Percentiles rank a stretch among this genome's conserved stretches.
These are phyloP conservation scores for Nidularia pulvinata DNA, from an alignment of 768 basidiomycete genomes.

Conservation along the genomic window DNA sequence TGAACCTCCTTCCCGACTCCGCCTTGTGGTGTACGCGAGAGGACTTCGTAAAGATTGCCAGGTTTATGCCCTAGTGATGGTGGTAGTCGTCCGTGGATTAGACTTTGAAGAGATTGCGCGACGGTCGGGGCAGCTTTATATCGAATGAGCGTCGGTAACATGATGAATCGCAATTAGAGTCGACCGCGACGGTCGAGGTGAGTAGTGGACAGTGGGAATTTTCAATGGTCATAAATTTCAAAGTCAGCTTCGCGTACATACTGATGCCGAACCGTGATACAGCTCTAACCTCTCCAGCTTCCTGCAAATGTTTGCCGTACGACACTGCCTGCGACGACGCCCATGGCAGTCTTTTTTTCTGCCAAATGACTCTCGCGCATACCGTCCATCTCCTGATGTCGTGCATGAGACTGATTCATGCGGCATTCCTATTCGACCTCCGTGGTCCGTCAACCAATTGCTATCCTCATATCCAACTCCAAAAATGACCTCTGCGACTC, in stretches of 20 bases:
- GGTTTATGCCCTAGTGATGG: constrained; percentile 56
- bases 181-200: too few relatives aligned
- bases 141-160: constrained; percentile 1
- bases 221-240: too few relatives aligned
- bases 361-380: not conserved
- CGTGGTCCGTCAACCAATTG: constrained; percentile 81
- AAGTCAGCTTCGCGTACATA: too few relatives aligned
- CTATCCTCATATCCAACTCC: constrained; percentile 79
- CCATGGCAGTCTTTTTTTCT: constrained; percentile 8
- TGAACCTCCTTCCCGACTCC: constrained; percentile 69
- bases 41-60: constrained; percentile 70
- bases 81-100: constrained; percentile 59
- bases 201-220: too few relatives aligned
- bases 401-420: constrained; percentile 44
- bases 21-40: constrained; percentile 66
- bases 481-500: constrained; percentile 49
- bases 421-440: constrained; percentile 65
- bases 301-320: not conserved
- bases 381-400: constrained; percentile 2
- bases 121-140: constrained; percentile 19
- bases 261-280: too few relatives aligned
- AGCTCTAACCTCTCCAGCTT: too few relatives aligned
- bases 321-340: constrained; percentile 14
- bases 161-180: not conserved
- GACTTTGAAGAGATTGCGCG: constrained; percentile 44